These are phyloP conservation scores for Boletus reticuloceps DNA, from an alignment of 768 basidiomycete genomes.

Conservation along the genomic window DNA sequence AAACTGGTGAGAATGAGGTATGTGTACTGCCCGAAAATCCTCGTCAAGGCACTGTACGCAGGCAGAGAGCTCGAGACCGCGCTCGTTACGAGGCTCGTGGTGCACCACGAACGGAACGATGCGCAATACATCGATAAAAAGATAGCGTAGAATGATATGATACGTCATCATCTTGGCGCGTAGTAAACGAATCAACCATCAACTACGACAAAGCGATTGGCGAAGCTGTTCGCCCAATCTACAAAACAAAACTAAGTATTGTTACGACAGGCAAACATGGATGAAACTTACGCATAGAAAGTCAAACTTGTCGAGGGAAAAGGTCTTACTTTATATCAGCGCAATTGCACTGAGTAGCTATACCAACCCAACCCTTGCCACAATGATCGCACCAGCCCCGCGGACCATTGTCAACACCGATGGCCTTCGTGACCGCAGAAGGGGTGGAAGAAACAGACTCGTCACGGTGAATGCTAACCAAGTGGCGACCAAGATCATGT, in stretches of 20 bases:
- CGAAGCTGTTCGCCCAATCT: slow-evolving; percentile 34
- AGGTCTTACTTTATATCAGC: slow-evolving; percentile 56
- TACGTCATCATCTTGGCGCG: slow-evolving; percentile 29
- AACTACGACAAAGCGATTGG: slow-evolving; percentile 41
- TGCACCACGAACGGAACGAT: slow-evolving; percentile 57
- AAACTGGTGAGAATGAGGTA: slow-evolving; percentile 9
- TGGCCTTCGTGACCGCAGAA: slow-evolving; percentile 42
- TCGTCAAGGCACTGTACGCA: slow-evolving; percentile 21
- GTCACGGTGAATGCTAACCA: slow-evolving; percentile 81
- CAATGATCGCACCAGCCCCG: slow-evolving; percentile 74
- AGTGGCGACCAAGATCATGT: slow-evolving; percentile 90
- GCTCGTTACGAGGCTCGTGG: slow-evolving; percentile 63
- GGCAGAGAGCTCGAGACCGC: slow-evolving; percentile 51
- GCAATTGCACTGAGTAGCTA: slow-evolving; percentile 56
- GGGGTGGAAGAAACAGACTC: slow-evolving; percentile 48
- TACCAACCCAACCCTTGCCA: slow-evolving; percentile 65
- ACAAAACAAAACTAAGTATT: slow-evolving; percentile 14
- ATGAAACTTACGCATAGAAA: slow-evolving; percentile 28
- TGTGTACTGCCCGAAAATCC: slow-evolving; percentile 24
- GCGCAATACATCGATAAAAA: slow-evolving; percentile 57
- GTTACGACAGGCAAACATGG: not conserved
- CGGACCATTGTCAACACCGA: slow-evolving; percentile 64
- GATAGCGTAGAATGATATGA: slow-evolving; percentile 35
- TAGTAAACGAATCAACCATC: slow-evolving; percentile 38
- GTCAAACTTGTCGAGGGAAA: slow-evolving; percentile 7